These are phyloP conservation scores for Pichia pseudocactophila DNA, from an alignment of 805 yeast species.

Conservation along the genomic window DNA sequence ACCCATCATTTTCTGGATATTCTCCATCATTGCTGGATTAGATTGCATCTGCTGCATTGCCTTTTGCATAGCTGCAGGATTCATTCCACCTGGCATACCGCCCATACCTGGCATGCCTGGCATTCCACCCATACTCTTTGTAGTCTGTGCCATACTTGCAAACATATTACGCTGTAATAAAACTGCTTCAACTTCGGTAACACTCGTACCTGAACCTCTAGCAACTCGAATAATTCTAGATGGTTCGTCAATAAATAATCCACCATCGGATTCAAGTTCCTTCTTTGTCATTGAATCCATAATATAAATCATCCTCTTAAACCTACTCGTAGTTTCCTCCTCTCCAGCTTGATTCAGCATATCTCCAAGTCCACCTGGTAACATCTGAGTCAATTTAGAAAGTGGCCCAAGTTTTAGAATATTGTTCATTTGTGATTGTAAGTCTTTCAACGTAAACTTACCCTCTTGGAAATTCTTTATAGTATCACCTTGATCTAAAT, in stretches of 20 bases:
- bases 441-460: constrained; percentile 81
- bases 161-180: constrained; percentile 86
- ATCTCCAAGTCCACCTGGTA: constrained; percentile 82
- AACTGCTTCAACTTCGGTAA: constrained; percentile 87
- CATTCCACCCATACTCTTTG: constrained; percentile 42
- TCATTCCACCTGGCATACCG: constrained; percentile 35
- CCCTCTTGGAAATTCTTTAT: constrained; percentile 93
- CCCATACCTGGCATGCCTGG: neutral
- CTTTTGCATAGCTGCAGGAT: constrained; percentile 27
- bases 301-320: constrained; percentile 82
- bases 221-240: constrained; percentile 84
- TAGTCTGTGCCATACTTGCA: constrained; percentile 82
- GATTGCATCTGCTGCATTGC: constrained; percentile 58
- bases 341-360: constrained; percentile 84
- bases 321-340: constrained; percentile 76
- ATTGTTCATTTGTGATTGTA: constrained; percentile 91
- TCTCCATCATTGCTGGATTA: constrained; percentile 69
- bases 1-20: constrained; percentile 60
- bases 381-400: constrained; percentile 88
- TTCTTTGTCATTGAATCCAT: constrained; percentile 94
- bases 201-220: constrained; percentile 88
- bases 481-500: constrained; percentile 81
- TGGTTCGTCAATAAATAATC: constrained; percentile 71
- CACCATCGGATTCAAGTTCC: constrained; percentile 87
- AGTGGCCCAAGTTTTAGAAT: constrained; percentile 96